These are phyloP conservation scores for Schoenoplectus tabernaemontani DNA, from an alignment of 202 grass and related monocot genomes.

Conservation along the genomic window DNA sequence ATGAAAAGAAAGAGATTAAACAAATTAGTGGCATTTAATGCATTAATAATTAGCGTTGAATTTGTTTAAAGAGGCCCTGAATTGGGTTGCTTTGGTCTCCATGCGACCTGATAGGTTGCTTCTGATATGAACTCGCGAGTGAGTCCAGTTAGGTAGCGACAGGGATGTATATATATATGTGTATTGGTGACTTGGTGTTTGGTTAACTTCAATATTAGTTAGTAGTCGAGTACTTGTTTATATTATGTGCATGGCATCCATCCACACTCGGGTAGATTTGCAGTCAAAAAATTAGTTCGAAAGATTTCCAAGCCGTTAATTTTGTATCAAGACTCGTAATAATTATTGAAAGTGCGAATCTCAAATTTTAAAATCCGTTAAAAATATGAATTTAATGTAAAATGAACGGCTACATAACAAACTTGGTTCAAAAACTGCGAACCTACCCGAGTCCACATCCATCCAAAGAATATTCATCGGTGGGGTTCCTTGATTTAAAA, in stretches of 20 bases:
- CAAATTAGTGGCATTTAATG: not conserved
- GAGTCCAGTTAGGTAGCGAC: not conserved
- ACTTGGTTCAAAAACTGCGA: too few relatives aligned
- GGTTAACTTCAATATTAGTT: not conserved
- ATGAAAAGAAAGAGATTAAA: not conserved
- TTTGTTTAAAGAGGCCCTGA: not conserved
- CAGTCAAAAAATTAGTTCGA: too few relatives aligned
- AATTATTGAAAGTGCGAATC: too few relatives aligned
- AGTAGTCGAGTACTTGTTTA: not conserved
- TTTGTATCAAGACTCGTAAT: too few relatives aligned
- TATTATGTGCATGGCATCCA: not conserved
- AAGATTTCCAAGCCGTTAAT: too few relatives aligned
- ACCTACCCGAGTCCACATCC: too few relatives aligned
- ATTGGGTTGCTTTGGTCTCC: not conserved
- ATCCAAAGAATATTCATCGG: slow-evolving; percentile 8
- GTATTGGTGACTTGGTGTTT: too few relatives aligned
- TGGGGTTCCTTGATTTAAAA: not conserved
- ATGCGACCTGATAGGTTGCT: not conserved
- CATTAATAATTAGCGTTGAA: not conserved
- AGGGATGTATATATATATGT: too few relatives aligned
- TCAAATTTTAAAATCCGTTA: too few relatives aligned
- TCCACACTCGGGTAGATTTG: too few relatives aligned
- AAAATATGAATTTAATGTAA: too few relatives aligned
- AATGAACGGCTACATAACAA: too few relatives aligned
- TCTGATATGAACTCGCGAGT: not conserved